Conservation (phyloP, 2,329 filamentous ascomycete genomes). For the Lachnellula arida region DNA sequence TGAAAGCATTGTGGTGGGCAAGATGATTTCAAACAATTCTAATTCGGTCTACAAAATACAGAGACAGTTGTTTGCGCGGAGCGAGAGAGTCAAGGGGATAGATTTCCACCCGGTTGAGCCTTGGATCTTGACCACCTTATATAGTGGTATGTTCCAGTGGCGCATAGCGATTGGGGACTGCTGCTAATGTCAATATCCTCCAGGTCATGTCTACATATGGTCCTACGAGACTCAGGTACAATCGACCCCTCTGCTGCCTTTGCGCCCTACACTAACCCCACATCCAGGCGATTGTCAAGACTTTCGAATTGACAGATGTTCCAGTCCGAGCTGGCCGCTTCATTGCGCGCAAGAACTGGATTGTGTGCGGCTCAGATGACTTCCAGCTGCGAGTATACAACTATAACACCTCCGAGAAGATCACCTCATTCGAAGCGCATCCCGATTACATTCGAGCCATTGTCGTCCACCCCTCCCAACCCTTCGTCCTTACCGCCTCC, state of each 20-base stretch:
- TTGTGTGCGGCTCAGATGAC: conserved; percentile 90
- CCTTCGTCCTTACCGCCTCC: conserved; percentile 91
- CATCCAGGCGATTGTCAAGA: conserved; percentile 80
- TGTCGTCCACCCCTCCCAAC: conserved; percentile 89
- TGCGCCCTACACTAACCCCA: conserved; percentile 9
- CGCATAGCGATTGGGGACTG: conserved; percentile 14
- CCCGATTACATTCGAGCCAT: conserved; percentile 98
- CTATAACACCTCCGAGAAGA: conserved; percentile 99
- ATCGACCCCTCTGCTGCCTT: background rate
- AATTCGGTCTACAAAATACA: conserved; percentile 41
- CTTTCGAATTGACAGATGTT: conserved; percentile 97
- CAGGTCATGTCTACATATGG: conserved; percentile 98
- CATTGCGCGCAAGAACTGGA: conserved; percentile 98
- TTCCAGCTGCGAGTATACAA: conserved; percentile 90
- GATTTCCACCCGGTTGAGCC: conserved; percentile 96
- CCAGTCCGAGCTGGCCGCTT: conserved; percentile 96
- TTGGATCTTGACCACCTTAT: conserved; percentile 94
- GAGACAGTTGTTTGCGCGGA: conserved; percentile 81
- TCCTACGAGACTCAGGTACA: conserved; percentile 84
- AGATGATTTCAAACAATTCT: conserved; percentile 25
- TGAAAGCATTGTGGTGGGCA: conserved; percentile 18
- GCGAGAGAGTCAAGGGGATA: conserved; percentile 93
- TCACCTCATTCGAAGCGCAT: conserved; percentile 93
- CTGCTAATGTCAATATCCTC: conserved; percentile 25
- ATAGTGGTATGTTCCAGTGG: conserved; percentile 65